phyloP scores from a whole-genome alignment of 768 basidiomycete species.

The Macrolepiota dolichaula region DNA sequence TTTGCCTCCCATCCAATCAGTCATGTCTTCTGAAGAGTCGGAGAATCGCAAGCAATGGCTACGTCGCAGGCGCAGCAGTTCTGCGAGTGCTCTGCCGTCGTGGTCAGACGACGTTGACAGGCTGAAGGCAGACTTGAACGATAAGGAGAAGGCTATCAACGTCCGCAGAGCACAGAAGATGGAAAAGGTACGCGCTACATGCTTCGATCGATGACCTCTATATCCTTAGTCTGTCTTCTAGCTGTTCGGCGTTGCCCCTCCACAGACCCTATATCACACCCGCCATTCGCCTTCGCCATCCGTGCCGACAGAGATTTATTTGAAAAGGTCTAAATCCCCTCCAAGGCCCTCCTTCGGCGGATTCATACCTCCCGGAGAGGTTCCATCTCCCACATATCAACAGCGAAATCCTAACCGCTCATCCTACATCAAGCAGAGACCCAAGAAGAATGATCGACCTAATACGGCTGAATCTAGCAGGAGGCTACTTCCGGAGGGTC shows the following conservation, averaged over 20 bases:
- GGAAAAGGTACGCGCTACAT: conserved; percentile 61
- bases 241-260: conserved; percentile 83
- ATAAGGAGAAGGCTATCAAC: conserved; percentile 73
- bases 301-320: conserved; percentile 18
- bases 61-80: conserved; percentile 52
- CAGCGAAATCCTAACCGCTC: conserved; percentile 46
- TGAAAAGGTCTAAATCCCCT: conserved; percentile 8
- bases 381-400: conserved; percentile 17
- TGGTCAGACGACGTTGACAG: conserved; percentile 60
- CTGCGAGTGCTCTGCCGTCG: conserved; percentile 39
- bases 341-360: conserved; percentile 17
- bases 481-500: conserved; percentile 39
- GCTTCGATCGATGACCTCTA: background rate
- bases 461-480: conserved; percentile 63
- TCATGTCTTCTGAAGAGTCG: conserved; percentile 10
- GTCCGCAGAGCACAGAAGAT: conserved; percentile 82
- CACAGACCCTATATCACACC: conserved; percentile 75
- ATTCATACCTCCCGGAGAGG: conserved; percentile 16
- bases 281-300: conserved; percentile 43
- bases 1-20: conserved; percentile 6
- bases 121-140: conserved; percentile 66
- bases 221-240: conserved; percentile 22
- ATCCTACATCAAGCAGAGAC: conserved; percentile 41
- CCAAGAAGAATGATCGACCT: conserved; percentile 45
- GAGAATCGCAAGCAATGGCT: conserved; percentile 39